Evolutionary conservation across 2,329 filamentous ascomycete genomes (phyloP).

Genomic region (Zymoseptoria passerinii): DNA sequence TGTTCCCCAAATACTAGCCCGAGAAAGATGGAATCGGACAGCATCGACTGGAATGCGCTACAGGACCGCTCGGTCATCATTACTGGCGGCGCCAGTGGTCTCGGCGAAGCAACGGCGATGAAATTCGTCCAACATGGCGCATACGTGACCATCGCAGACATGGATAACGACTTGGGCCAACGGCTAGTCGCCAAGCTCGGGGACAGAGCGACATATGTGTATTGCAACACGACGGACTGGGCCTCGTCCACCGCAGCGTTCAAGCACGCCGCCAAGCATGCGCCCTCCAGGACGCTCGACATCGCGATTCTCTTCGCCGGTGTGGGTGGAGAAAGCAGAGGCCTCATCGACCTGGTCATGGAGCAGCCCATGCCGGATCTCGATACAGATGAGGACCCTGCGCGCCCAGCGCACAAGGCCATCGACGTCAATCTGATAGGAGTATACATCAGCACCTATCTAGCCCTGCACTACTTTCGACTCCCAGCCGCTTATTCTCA

Average conservation of each 20-base stretch:
- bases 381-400: background rate
- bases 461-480: conserved; percentile 12
- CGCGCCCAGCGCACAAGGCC: conserved; percentile 3
- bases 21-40: background rate
- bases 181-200: conserved; percentile 2
- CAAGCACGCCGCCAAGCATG: conserved; percentile 5
- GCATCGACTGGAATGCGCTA: conserved; percentile 3
- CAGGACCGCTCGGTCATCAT: conserved; percentile 8
- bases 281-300: conserved; percentile 7
- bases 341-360: conserved; percentile 7
- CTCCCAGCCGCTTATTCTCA: conserved; percentile 2
- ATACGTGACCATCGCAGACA: conserved; percentile 9
- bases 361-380: conserved; percentile 3
- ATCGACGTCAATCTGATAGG: conserved; percentile 10
- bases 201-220: conserved; percentile 3
- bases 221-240: conserved; percentile 10
- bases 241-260: conserved; percentile 6
- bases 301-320: conserved; percentile 7
- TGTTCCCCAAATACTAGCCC: too few species aligned
- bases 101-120: conserved; percentile 5
- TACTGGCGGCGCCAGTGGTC: conserved; percentile 8
- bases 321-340: conserved; percentile 1
- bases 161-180: conserved; percentile 5
- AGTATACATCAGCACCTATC: conserved; percentile 8
- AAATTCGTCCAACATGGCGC: conserved; percentile 6